Base-by-base conservation (phyloP, 768 basidiomycete genomes). In the Mycena alexandri region DNA sequence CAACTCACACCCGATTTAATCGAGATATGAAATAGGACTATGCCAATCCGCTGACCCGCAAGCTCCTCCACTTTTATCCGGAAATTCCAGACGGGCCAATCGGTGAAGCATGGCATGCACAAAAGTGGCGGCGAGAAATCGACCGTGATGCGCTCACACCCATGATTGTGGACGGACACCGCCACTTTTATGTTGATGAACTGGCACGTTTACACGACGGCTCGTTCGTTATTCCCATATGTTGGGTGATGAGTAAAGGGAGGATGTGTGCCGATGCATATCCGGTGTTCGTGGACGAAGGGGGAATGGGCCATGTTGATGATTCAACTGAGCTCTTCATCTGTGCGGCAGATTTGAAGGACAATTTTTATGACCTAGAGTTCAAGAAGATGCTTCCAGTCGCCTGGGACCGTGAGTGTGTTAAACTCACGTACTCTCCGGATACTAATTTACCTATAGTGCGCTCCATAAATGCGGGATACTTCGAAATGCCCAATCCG, bases 401-500 rank as follows among this genome's bases (percentile, higher is more conserved):
- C 19, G 7, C 33, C 11, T 58, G 57, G 57, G 7, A n/a, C 29
- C 22, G 47, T 48, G 10, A 21, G 51, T 11, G 51, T n/a, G 33
- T 25, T 7, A 25, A 24, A 50, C 11, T 25, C 24, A 47, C 8
- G 36, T 21, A 9, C 4, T 24, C 6, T 17, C 25, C 25, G 19
- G 25, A 19, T 7, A 2, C 13, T 47, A 21, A 47, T 21, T 47
- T 47, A 3, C 19, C n/a, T 25, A 10, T 14, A 25, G 22, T 8
- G 16, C 24, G 22, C 2, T 7, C 47, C 7, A 6, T 33, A 21
- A 42, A 3, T 58, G 29, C 34, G 2, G 16, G 22, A 34, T 19
- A 76, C 64, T 13, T 64, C 6, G 25, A 63, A 25, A 80, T 80
- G 78, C 79, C 79, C 0, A 80, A 80, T 59, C 76, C 78, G 4